Conservation (phyloP, 1,139 yeast species). For the Suhomyces atakaporum region DNA sequence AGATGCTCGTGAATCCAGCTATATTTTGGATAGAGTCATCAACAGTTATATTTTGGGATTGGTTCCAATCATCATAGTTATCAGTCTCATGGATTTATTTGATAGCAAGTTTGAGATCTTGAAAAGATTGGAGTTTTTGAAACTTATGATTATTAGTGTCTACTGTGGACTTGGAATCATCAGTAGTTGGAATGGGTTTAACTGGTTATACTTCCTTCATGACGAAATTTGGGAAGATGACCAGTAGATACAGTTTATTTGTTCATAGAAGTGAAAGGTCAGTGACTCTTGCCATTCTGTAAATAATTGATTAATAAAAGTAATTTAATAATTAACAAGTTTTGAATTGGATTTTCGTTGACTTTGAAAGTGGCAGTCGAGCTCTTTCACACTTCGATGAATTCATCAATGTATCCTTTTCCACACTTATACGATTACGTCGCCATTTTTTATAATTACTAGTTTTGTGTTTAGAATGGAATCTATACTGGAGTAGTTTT, state of each 20-base stretch:
- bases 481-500: constrained; percentile 6
- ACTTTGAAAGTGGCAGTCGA: too few relatives aligned
- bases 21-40: constrained; percentile 71
- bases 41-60: constrained; percentile 69
- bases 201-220: constrained; percentile 84
- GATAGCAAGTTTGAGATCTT: constrained; percentile 52
- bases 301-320: too few relatives aligned
- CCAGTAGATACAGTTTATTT: too few relatives aligned
- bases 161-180: constrained; percentile 86
- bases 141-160: constrained; percentile 79
- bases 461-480: constrained; percentile 2
- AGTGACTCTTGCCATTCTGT: too few relatives aligned
- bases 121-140: constrained; percentile 65
- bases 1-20: constrained; percentile 39
- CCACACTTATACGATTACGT: too few relatives aligned
- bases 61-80: constrained; percentile 59
- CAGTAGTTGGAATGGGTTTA: constrained; percentile 85
- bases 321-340: too few relatives aligned
- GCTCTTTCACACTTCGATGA: too few relatives aligned
- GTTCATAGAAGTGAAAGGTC: too few relatives aligned
- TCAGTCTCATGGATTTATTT: constrained; percentile 59
- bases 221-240: constrained; percentile 57
- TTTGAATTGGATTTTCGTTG: too few relatives aligned
- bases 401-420: too few relatives aligned
- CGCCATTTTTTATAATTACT: background rate